Evolutionary conservation across 164 flowering plant genomes (phyloP).

Genomic region (Stephania cephalantha): DNA sequence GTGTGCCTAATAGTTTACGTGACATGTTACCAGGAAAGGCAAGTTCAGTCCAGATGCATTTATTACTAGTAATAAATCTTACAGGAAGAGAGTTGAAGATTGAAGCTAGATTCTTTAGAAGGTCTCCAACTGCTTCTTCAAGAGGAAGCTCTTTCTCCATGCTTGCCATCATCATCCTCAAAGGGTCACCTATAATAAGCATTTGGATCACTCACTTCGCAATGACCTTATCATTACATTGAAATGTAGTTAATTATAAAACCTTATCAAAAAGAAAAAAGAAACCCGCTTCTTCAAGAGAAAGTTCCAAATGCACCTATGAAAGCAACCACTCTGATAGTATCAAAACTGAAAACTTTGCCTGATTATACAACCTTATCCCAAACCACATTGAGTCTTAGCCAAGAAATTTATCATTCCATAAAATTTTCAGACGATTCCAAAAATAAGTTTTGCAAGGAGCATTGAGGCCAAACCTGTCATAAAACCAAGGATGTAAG

Average conservation of each 20-base stretch:
- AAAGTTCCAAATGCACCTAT: too few species aligned
- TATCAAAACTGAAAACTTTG: background rate
- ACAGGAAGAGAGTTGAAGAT: constrained; percentile 43
- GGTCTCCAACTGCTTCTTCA: constrained; percentile 29
- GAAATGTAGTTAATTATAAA: too few species aligned
- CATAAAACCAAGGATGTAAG: constrained; percentile 35
- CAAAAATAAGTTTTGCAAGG: background rate
- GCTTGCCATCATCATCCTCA: constrained; percentile 26
- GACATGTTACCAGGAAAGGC: background rate
- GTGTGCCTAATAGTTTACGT: background rate
- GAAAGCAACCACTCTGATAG: background rate
- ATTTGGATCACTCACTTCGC: too few species aligned
- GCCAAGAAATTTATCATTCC: background rate
- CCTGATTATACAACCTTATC: background rate
- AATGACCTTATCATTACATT: too few species aligned
- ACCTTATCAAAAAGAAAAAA: too few species aligned
- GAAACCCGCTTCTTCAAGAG: background rate
- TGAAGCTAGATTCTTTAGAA: constrained; percentile 30
- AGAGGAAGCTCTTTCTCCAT: constrained; percentile 33
- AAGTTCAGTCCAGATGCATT: background rate
- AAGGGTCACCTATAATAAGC: constrained; percentile 44
- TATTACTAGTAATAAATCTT: constrained; percentile 19
- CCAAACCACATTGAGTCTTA: background rate
- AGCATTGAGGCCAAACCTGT: constrained; percentile 35
- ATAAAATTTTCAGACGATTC: background rate